These are phyloP conservation scores for Dipodascus geniculatus DNA, from an alignment of 805 yeast genomes.

Conservation along the genomic window DNA sequence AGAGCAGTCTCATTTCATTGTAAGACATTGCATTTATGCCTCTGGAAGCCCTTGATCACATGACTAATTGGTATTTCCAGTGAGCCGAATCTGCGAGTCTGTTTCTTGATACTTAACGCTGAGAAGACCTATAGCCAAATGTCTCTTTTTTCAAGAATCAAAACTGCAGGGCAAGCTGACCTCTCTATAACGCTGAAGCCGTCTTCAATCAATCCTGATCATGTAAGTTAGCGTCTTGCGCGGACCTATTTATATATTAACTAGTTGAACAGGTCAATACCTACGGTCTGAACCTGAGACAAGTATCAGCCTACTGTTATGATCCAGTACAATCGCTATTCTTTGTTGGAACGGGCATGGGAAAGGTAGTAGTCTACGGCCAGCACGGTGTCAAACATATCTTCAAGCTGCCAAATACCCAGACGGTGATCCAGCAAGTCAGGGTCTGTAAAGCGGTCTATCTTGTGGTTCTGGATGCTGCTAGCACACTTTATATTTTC, in stretches of 20 bases:
- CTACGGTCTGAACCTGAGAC: slow-evolving; percentile 29
- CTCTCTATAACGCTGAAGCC: neutral
- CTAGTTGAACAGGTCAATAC: neutral
- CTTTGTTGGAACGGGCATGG: slow-evolving; percentile 64
- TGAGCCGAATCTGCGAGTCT: too few relatives aligned
- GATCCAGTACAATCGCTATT: slow-evolving; percentile 83
- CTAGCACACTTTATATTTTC: slow-evolving; percentile 51
- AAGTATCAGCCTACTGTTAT: slow-evolving; percentile 54
- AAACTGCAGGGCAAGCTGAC: neutral
- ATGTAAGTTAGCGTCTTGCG: neutral
- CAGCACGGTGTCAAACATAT: slow-evolving; percentile 67
- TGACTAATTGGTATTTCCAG: too few relatives aligned
- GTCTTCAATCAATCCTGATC: neutral
- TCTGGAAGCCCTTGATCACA: too few relatives aligned
- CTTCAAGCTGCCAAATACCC: slow-evolving; percentile 38
- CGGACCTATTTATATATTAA: too few relatives aligned
- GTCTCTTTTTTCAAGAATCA: neutral
- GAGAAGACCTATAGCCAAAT: neutral
- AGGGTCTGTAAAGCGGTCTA: slow-evolving; percentile 72
- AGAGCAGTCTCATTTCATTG: too few relatives aligned
- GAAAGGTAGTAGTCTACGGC: slow-evolving; percentile 71
- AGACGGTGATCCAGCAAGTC: slow-evolving; percentile 37
- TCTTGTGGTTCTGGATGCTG: slow-evolving; percentile 56
- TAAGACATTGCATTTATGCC: too few relatives aligned
- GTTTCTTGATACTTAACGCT: too few relatives aligned